A percentile compares a stretch with the other conserved stretches of the same genome.
Evolutionary conservation across 2,329 filamentous ascomycete species (phyloP).

Genomic region (Penicillium sclerotigenum): DNA sequence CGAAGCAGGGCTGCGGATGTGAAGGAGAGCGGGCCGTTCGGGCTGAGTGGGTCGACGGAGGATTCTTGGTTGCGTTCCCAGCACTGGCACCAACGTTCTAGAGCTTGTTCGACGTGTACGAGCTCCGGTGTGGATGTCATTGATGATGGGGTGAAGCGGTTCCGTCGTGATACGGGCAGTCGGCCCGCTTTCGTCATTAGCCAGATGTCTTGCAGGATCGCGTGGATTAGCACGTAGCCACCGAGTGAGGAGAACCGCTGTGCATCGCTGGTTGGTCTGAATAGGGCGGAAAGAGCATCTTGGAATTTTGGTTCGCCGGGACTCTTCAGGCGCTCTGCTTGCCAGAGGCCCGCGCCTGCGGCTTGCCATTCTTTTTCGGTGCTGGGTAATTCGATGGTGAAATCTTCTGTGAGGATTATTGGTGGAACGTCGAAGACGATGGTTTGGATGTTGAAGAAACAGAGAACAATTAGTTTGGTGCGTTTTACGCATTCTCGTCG

Average conservation of each 20-base stretch:
- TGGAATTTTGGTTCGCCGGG: conserved; percentile 29
- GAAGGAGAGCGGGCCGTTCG: conserved; percentile 34
- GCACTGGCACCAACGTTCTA: conserved; percentile 37
- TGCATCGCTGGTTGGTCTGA: conserved; percentile 20
- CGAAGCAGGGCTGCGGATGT: conserved; percentile 34
- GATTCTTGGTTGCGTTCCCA: conserved; percentile 38
- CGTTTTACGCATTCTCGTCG: conserved; percentile 31
- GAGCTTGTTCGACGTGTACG: conserved; percentile 29
- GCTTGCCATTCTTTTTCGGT: conserved; percentile 36
- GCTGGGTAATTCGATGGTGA: conserved; percentile 32
- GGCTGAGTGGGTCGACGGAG: conserved; percentile 35
- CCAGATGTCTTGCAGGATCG: conserved; percentile 36
- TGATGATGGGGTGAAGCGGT: conserved; percentile 11
- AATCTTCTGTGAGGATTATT: conserved; percentile 32
- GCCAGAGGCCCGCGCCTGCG: conserved; percentile 22
- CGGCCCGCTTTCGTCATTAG: conserved; percentile 33
- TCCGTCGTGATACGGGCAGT: conserved; percentile 22
- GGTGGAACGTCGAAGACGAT: conserved; percentile 37
- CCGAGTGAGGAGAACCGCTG: conserved; percentile 33
- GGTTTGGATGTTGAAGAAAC: conserved; percentile 37
- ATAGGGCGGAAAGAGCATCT: conserved; percentile 27
- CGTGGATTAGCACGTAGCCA: conserved; percentile 34
- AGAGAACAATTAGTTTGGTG: conserved; percentile 34
- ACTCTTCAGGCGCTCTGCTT: conserved; percentile 22
- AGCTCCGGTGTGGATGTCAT: conserved; percentile 27